Conservation (phyloP, 139 green algal species). For the Klebsormidium nitens region DNA sequence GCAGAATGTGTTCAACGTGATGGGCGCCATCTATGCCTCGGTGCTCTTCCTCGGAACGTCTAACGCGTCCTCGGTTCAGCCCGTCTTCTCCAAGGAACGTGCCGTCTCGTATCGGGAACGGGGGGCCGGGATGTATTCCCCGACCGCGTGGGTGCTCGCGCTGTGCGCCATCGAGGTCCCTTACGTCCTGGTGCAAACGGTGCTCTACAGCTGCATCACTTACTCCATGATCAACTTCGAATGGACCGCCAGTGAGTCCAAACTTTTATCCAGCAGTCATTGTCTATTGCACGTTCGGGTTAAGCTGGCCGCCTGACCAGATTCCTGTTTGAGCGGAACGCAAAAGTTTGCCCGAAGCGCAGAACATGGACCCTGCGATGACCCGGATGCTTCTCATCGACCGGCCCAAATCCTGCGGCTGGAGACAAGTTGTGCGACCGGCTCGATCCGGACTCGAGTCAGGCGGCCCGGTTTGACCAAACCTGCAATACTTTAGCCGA, state of each 20-base stretch:
- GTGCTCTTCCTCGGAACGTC: slow-evolving; percentile 45
- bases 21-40: slow-evolving; percentile 38
- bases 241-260: slow-evolving; percentile 8
- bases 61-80: slow-evolving; percentile 38
- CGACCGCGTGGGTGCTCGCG: slow-evolving; percentile 44
- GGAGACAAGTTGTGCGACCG: no score
- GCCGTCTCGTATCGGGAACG: slow-evolving; percentile 33
- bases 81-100: slow-evolving; percentile 23
- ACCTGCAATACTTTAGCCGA: no score
- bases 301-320: no score
- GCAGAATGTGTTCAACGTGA: slow-evolving; percentile 44
- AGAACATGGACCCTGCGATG: no score
- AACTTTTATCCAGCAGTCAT: no score
- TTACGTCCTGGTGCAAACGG: background rate
- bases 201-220: background rate
- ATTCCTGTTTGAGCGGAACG: no score
- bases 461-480: no score
- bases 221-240: slow-evolving; percentile 7
- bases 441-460: no score
- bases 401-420: no score
- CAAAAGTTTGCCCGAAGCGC: no score
- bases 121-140: slow-evolving; percentile 36
- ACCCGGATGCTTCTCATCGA: no score
- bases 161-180: slow-evolving; percentile 15
- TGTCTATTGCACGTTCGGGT: no score